These are phyloP conservation scores for Coniochaeta sp. DNA, from an alignment of 2,329 filamentous ascomycete genomes.

Conservation along the genomic window DNA sequence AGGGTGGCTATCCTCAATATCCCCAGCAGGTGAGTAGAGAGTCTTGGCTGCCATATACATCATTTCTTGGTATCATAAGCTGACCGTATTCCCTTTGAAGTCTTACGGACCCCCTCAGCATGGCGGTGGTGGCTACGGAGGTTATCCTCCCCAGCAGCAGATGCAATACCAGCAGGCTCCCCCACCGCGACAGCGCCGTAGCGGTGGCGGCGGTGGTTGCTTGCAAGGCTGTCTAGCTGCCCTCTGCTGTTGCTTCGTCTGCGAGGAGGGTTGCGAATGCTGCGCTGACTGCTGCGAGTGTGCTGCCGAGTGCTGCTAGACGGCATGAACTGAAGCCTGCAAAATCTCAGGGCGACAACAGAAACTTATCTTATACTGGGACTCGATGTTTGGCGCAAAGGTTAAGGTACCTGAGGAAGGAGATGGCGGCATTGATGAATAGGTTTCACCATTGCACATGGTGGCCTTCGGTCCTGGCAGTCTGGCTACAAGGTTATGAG, in stretches of 20 bases:
- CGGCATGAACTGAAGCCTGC: not conserved
- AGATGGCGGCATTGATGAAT: too few relatives aligned
- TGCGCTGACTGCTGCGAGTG: conserved; percentile 39
- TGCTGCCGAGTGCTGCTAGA: conserved; percentile 27
- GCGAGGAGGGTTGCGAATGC: conserved; percentile 43
- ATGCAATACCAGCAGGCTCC: conserved; percentile 40
- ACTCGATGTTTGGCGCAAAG: too few relatives aligned
- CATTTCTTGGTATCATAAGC: not conserved
- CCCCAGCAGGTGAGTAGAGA: conserved; percentile 35
- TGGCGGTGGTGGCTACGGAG: conserved; percentile 16
- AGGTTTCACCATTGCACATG: too few relatives aligned
- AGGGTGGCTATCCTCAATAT: conserved; percentile 33
- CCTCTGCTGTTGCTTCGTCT: conserved; percentile 43
- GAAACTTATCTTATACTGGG: not conserved
- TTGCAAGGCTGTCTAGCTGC: conserved; percentile 38
- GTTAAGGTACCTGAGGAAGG: too few relatives aligned
- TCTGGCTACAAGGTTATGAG: too few relatives aligned
- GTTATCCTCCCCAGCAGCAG: conserved; percentile 35
- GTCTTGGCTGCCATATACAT: conserved; percentile 2
- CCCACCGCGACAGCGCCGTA: conserved; percentile 26
- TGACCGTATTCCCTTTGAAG: conserved; percentile 16
- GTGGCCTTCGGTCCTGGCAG: too few relatives aligned
- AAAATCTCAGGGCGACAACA: too few relatives aligned
- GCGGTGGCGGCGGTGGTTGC: conserved; percentile 31
- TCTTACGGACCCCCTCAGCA: conserved; percentile 29